phyloP scores from a whole-genome alignment of 352 stramenopile genomes.

The Phytophthora gonapodyides region DNA sequence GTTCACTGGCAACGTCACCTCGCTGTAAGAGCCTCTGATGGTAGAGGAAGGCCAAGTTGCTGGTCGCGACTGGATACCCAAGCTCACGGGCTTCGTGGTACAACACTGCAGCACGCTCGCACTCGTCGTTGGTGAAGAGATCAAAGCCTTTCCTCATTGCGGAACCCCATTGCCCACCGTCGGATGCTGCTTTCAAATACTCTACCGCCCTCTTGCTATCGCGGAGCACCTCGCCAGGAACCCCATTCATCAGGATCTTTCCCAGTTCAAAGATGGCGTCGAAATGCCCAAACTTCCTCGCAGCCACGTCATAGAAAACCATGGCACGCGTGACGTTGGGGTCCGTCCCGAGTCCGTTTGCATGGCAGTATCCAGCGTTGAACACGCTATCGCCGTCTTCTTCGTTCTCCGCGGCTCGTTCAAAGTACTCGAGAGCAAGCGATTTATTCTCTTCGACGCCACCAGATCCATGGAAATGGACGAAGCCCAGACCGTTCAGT shows the following conservation, averaged over 20 bases:
- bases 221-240: constrained; percentile 28
- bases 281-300: constrained; percentile 83
- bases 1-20: constrained; percentile 32
- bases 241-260: constrained; percentile 52
- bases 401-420: constrained; percentile 72
- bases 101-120: constrained; percentile 44
- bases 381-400: constrained; percentile 91
- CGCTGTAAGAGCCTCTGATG: constrained; percentile 49
- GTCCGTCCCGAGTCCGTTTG: constrained; percentile 58
- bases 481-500: constrained; percentile 90
- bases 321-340: constrained; percentile 64
- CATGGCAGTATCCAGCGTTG: constrained; percentile 88
- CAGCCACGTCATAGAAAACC: constrained; percentile 63
- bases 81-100: constrained; percentile 74
- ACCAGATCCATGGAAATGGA: constrained; percentile 84
- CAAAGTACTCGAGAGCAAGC: constrained; percentile 80
- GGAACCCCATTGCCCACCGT: constrained; percentile 66
- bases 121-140: constrained; percentile 50
- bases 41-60: constrained; percentile 82
- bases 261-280: constrained; percentile 80
- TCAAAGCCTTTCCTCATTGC: constrained; percentile 69
- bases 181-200: constrained; percentile 66
- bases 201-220: constrained; percentile 34
- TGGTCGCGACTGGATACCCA: constrained; percentile 64
- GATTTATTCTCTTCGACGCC: constrained; percentile 77